These are phyloP conservation scores for Juncus effusus DNA, from an alignment of 176 grass and related monocot species.

Conservation along the genomic window DNA sequence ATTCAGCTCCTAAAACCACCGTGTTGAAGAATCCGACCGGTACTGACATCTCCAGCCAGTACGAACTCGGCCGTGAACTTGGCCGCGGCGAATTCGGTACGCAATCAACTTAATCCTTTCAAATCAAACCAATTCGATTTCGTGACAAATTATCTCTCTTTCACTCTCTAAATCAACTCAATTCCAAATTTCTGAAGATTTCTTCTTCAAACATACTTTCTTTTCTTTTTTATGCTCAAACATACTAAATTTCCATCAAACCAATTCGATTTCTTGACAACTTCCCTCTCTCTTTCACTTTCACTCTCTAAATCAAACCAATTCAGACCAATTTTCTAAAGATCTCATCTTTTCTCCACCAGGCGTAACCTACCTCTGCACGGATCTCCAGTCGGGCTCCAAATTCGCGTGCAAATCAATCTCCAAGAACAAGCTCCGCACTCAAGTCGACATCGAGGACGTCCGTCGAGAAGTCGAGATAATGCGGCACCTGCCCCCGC, in stretches of 20 bases:
- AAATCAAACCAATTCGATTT: no score
- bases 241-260: neutral
- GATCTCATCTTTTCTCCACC: neutral
- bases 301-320: neutral
- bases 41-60: conserved; percentile 53
- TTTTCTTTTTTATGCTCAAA: neutral
- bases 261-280: neutral
- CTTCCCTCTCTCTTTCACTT: neutral
- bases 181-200: no score
- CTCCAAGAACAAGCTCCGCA: conserved; percentile 91
- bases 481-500: conserved; percentile 59
- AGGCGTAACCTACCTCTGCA: conserved; percentile 86
- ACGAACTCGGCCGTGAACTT: conserved; percentile 75
- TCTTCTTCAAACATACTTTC: no score
- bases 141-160: no score
- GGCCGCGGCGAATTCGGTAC: conserved; percentile 80
- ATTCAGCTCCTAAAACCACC: conserved; percentile 21
- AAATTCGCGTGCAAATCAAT: conserved; percentile 79
- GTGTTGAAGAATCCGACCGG: conserved; percentile 52
- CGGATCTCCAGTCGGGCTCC: conserved; percentile 35
- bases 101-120: neutral
- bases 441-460: conserved; percentile 71
- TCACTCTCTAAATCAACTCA: no score
- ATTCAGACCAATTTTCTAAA: neutral
- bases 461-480: conserved; percentile 81